A percentile compares a stretch with the other conserved stretches of the same genome.
Conservation (phyloP, 2,329 filamentous ascomycete species). For the Aureobasidium sp. region DNA sequence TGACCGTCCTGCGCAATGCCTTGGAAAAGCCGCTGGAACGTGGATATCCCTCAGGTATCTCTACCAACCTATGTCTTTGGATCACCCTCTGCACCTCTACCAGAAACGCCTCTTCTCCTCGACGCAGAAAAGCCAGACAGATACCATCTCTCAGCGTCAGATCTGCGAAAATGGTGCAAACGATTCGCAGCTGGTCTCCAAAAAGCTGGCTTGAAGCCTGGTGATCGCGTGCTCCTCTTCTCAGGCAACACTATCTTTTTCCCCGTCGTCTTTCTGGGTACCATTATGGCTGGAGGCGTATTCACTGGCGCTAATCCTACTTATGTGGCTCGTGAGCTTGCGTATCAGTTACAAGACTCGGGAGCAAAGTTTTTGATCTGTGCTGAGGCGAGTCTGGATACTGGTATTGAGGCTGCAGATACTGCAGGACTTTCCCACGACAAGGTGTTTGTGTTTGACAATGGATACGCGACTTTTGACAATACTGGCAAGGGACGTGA, state of each 20-base stretch:
- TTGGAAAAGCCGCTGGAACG: conserved; percentile 41
- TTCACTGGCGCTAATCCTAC: conserved; percentile 69
- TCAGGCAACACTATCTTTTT: conserved; percentile 67
- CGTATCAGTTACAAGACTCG: conserved; percentile 65
- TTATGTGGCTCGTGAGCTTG: conserved; percentile 62
- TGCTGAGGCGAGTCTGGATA: conserved; percentile 50
- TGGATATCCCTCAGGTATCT: conserved; percentile 37
- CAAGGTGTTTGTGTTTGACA: conserved; percentile 59
- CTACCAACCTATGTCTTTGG: conserved; percentile 42
- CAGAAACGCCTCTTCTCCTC: conserved; percentile 41
- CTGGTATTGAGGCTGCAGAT: conserved; percentile 57
- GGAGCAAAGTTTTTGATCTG: conserved; percentile 59
- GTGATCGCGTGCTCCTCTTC: conserved; percentile 66
- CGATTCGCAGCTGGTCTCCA: conserved; percentile 60
- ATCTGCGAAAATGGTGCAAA: conserved; percentile 62
- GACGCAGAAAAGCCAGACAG: conserved; percentile 60
- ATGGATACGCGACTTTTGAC: conserved; percentile 37
- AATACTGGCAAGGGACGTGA: conserved; percentile 23
- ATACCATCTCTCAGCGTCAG: conserved; percentile 54
- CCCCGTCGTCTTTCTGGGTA: conserved; percentile 60
- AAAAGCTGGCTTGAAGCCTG: conserved; percentile 53
- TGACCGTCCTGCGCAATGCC: conserved; percentile 37
- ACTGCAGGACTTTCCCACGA: conserved; percentile 46
- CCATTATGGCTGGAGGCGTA: conserved; percentile 68
- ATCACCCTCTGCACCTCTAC: conserved; percentile 38